Evolutionary conservation across 2,329 filamentous ascomycete genomes (phyloP).

Genomic region (Cytospora piceicola): DNA sequence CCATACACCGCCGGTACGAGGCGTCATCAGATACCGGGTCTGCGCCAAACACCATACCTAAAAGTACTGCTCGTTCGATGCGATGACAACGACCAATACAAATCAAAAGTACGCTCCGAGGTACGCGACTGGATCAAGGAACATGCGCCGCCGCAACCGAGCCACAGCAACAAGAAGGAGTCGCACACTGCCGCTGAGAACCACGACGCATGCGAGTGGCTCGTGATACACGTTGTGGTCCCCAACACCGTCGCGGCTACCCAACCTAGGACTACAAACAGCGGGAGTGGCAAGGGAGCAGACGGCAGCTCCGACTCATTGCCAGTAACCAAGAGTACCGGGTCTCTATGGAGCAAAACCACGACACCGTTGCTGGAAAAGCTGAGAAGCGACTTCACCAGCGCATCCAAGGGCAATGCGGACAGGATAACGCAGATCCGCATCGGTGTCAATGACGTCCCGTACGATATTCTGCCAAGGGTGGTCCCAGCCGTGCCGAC

Average conservation of each 20-base stretch:
- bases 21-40: constrained; percentile 91
- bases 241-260: constrained; percentile 82
- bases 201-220: constrained; percentile 95
- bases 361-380: constrained; percentile 88
- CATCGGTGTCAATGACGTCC: constrained; percentile 71
- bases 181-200: constrained; percentile 74
- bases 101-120: constrained; percentile 73
- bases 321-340: constrained; percentile 53
- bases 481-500: constrained; percentile 66
- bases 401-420: constrained; percentile 67
- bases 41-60: constrained; percentile 90
- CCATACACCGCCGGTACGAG: constrained; percentile 47
- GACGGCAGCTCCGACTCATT: constrained; percentile 53
- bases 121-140: constrained; percentile 90
- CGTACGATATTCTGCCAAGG: constrained; percentile 65
- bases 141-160: constrained; percentile 64
- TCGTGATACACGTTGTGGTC: constrained; percentile 89
- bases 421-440: constrained; percentile 87
- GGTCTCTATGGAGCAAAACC: constrained; percentile 77
- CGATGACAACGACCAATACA: constrained; percentile 96
- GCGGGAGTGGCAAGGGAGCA: constrained; percentile 40
- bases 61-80: constrained; percentile 89
- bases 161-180: constrained; percentile 56
- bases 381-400: constrained; percentile 86
- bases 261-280: constrained; percentile 69